These are phyloP conservation scores for Lactarius pseudohatsudake DNA, from an alignment of 768 basidiomycete genomes.

Conservation along the genomic window DNA sequence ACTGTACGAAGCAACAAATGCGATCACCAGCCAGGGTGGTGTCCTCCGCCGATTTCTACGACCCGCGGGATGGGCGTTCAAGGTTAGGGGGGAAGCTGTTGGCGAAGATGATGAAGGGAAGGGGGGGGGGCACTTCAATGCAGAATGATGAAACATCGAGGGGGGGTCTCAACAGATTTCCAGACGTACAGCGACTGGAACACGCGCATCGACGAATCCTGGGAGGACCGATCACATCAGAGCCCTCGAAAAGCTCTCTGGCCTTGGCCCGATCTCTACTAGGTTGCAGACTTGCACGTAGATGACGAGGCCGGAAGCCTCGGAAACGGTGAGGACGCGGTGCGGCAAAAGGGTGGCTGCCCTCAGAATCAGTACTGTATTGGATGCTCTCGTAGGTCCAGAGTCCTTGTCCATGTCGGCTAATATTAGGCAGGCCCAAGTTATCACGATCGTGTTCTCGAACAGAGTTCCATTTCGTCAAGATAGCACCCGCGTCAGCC, in stretches of 20 bases:
- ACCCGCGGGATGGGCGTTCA: constrained; percentile 3
- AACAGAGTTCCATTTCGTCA: constrained; percentile 5
- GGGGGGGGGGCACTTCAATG: neutral
- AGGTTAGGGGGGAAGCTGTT: neutral
- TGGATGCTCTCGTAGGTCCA: constrained; percentile 5
- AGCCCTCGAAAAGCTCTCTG: constrained; percentile 23
- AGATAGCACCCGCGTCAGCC: constrained; percentile 12
- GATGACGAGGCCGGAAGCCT: constrained; percentile 48
- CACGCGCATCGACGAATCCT: constrained; percentile 60
- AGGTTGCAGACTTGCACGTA: constrained; percentile 37
- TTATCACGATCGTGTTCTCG: neutral
- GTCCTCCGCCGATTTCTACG: neutral
- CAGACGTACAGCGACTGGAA: constrained; percentile 45
- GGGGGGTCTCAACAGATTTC: constrained; percentile 7
- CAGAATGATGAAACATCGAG: constrained; percentile 4
- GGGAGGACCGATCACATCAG: constrained; percentile 48
- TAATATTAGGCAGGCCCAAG: constrained; percentile 1
- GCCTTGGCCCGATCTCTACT: constrained; percentile 11
- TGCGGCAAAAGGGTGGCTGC: constrained; percentile 43
- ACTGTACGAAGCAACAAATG: constrained; percentile 38
- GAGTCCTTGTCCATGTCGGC: neutral
- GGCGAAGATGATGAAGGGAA: neutral
- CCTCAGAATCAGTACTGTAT: constrained; percentile 37
- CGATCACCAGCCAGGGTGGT: constrained; percentile 4
- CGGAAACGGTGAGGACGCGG: constrained; percentile 50